Conservation (phyloP, 352 stramenopile species). For the Plasmopara viticola region DNA sequence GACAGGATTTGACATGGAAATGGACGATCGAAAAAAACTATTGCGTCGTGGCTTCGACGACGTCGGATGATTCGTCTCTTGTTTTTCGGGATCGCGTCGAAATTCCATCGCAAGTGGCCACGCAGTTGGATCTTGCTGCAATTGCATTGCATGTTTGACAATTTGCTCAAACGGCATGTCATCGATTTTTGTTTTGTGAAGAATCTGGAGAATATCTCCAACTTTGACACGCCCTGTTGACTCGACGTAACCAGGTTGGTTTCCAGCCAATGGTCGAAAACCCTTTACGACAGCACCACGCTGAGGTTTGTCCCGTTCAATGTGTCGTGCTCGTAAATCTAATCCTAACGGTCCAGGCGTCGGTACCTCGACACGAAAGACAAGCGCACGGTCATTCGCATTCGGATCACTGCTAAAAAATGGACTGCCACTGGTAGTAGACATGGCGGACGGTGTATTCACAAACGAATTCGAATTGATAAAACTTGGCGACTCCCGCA, state of each 20-base stretch:
- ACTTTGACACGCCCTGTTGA: slow-evolving; percentile 66
- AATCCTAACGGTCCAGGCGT: slow-evolving; percentile 59
- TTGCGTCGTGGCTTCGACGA: slow-evolving; percentile 43
- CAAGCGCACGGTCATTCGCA: slow-evolving; percentile 46
- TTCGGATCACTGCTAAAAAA: slow-evolving; percentile 57
- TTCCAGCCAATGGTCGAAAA: slow-evolving; percentile 52
- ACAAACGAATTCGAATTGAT: slow-evolving; percentile 33
- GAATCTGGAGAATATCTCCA: slow-evolving; percentile 72
- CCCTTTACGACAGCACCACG: slow-evolving; percentile 74
- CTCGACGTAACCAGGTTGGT: slow-evolving; percentile 60
- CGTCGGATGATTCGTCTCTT: slow-evolving; percentile 21
- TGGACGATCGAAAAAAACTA: slow-evolving; percentile 68
- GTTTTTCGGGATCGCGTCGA: slow-evolving; percentile 42
- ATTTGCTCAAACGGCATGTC: slow-evolving; percentile 83
- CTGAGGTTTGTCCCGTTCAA: slow-evolving; percentile 69
- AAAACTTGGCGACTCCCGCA: slow-evolving; percentile 26
- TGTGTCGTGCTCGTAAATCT: slow-evolving; percentile 62
- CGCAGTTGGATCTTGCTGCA: slow-evolving; percentile 56
- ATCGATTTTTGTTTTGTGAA: slow-evolving; percentile 72
- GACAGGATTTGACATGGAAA: slow-evolving; percentile 53
- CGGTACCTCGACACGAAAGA: slow-evolving; percentile 74
- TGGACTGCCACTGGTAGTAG: slow-evolving; percentile 35
- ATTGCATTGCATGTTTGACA: slow-evolving; percentile 64
- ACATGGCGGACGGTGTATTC: slow-evolving; percentile 33
- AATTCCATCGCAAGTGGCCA: slow-evolving; percentile 80